Conservation (phyloP, 1,284 basidiomycete species). For the Prillingera fragicola region DNA sequence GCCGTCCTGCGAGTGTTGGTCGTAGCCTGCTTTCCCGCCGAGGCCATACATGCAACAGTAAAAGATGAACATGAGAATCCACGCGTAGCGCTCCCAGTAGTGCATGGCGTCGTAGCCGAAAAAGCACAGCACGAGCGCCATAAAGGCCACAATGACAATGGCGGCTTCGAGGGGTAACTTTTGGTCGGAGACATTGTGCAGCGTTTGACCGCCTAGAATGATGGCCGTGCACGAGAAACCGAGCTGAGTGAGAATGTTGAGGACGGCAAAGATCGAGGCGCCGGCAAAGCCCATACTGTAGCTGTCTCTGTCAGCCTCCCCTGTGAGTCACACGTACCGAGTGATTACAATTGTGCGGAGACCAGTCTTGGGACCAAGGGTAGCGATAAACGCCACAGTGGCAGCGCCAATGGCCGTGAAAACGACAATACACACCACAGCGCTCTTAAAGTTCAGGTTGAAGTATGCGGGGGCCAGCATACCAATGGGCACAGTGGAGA, state of each 20-base stretch:
- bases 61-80: conserved; percentile 56
- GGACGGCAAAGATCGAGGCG: conserved; percentile 55
- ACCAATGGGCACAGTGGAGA: conserved; percentile 58
- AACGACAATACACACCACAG: conserved; percentile 41
- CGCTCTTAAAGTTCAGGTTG: conserved; percentile 53
- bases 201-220: conserved; percentile 49
- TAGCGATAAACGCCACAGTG: conserved; percentile 55
- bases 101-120: conserved; percentile 54
- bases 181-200: conserved; percentile 44
- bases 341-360: conserved; percentile 57
- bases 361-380: conserved; percentile 59
- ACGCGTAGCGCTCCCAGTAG: conserved; percentile 59
- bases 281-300: conserved; percentile 59
- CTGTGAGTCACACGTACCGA: conserved; percentile 11
- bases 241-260: conserved; percentile 53
- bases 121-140: conserved; percentile 46
- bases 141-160: conserved; percentile 47
- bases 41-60: conserved; percentile 56
- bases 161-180: conserved; percentile 47
- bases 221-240: conserved; percentile 37
- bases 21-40: conserved; percentile 54
- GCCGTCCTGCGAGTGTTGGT: conserved; percentile 51
- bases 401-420: conserved; percentile 45
- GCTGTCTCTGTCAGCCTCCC: no score
- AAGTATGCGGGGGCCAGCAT: conserved; percentile 54